Percentiles rank a stretch among this genome's conserved stretches.
Conservation (phyloP, 768 basidiomycete species). For the Boletus pseudopeckii region DNA sequence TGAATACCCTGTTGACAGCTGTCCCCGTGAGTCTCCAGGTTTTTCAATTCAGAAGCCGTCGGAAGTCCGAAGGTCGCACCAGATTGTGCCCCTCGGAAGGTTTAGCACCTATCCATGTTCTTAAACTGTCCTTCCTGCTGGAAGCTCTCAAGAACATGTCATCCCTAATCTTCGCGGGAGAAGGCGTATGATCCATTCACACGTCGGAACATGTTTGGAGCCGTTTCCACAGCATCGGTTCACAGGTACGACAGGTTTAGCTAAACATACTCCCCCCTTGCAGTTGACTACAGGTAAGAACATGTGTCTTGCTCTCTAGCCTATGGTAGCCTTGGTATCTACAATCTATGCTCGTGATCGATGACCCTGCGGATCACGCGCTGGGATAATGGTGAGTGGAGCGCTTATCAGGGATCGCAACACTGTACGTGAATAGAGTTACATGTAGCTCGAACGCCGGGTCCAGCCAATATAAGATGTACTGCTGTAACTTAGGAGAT, state of each 20-base stretch:
- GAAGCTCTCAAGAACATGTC: slow-evolving; percentile 4
- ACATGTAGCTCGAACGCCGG: slow-evolving; percentile 18
- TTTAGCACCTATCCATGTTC: not conserved
- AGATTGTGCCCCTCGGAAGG: not conserved
- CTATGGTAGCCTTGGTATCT: slow-evolving; percentile 1
- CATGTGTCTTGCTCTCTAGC: slow-evolving; percentile 12
- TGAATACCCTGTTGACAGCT: slow-evolving; percentile 1
- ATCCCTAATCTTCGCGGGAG: slow-evolving; percentile 27
- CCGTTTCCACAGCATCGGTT: slow-evolving; percentile 1
- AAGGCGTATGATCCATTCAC: slow-evolving; percentile 23
- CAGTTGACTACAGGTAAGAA: not conserved
- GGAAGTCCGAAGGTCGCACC: slow-evolving; percentile 1
- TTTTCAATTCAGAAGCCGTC: slow-evolving; percentile 5
- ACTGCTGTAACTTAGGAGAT: slow-evolving; percentile 14
- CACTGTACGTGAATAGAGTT: slow-evolving; percentile 18
- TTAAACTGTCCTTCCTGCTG: not conserved
- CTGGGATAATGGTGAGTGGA: not conserved
- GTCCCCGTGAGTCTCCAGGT: slow-evolving; percentile 3
- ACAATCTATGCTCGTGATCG: slow-evolving; percentile 1
- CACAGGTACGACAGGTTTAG: slow-evolving; percentile 10
- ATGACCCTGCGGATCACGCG: slow-evolving; percentile 2
- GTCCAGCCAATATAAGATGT: slow-evolving; percentile 8
- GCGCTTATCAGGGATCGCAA: slow-evolving; percentile 6
- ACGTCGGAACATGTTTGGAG: slow-evolving; percentile 11
- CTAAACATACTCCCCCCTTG: slow-evolving; percentile 1